phyloP scores from a whole-genome alignment of 2,329 filamentous ascomycete genomes.

The Akanthomyces uredinophilus region DNA sequence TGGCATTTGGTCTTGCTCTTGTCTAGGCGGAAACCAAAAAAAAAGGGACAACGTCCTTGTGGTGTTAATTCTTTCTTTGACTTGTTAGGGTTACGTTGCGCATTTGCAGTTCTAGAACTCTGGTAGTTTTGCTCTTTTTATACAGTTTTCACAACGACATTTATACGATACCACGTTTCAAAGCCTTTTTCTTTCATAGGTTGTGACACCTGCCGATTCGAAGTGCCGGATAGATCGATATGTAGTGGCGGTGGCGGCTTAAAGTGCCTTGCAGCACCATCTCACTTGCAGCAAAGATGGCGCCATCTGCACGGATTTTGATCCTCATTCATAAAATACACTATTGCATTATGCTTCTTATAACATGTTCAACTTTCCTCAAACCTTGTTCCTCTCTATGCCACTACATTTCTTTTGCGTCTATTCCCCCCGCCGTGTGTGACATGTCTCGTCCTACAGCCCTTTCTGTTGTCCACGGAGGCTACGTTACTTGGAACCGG shows the following conservation, averaged over 20 bases:
- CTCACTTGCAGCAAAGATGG: not conserved
- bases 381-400: too few species aligned
- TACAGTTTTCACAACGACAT: not conserved
- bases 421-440: too few species aligned
- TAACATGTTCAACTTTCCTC: too few species aligned
- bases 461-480: too few species aligned
- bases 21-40: not conserved
- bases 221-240: not conserved
- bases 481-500: too few species aligned
- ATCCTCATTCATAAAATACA: too few species aligned
- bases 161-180: constrained; percentile 7
- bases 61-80: not conserved
- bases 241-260: not conserved
- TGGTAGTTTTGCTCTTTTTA: not conserved
- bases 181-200: not conserved
- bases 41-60: not conserved
- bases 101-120: not conserved
- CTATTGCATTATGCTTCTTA: too few species aligned
- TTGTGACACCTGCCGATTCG: too few species aligned
- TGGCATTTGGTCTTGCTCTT: not conserved
- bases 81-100: not conserved
- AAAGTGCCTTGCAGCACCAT: too few species aligned
- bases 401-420: too few species aligned
- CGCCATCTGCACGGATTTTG: too few species aligned
- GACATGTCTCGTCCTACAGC: too few species aligned